Percentiles rank a stretch among this genome's conserved stretches.
Evolutionary conservation across 2,329 filamentous ascomycete species (phyloP).

Genomic region (Zalaria obscura): DNA sequence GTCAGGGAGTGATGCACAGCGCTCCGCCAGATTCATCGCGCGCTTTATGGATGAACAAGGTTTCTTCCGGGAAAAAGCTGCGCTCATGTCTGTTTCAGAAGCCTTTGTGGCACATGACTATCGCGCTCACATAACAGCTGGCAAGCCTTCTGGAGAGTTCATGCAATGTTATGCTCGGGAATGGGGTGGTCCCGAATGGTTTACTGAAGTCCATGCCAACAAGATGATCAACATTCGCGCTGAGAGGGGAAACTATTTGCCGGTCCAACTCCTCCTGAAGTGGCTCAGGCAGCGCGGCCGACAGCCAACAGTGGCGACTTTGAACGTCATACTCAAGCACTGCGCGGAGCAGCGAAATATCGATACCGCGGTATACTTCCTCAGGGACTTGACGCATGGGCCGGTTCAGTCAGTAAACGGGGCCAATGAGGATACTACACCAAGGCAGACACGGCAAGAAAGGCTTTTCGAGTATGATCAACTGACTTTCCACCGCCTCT

Average conservation of each 20-base stretch:
- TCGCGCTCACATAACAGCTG: slow-evolving; percentile 5
- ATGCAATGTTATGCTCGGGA: slow-evolving; percentile 8
- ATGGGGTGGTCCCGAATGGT: slow-evolving; percentile 10
- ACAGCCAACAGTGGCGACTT: slow-evolving; percentile 6
- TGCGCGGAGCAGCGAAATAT: slow-evolving; percentile 6
- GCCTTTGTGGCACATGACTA: slow-evolving; percentile 7
- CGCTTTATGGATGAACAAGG: slow-evolving; percentile 11
- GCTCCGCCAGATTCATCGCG: slow-evolving; percentile 4
- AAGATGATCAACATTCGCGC: slow-evolving; percentile 9
- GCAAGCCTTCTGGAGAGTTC: slow-evolving; percentile 7
- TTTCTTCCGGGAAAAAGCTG: slow-evolving; percentile 7
- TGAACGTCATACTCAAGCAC: slow-evolving; percentile 13
- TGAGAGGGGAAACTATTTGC: slow-evolving; percentile 7
- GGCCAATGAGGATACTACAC: not conserved
- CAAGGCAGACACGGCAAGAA: not conserved
- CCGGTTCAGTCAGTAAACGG: too few species aligned
- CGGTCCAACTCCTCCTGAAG: slow-evolving; percentile 10
- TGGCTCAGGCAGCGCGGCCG: slow-evolving; percentile 6
- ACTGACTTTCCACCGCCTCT: slow-evolving; percentile 10
- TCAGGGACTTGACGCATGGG: not conserved
- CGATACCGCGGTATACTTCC: not conserved
- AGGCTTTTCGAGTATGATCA: not conserved
- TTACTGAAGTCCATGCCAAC: slow-evolving; percentile 10
- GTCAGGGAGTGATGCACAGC: slow-evolving; percentile 1
- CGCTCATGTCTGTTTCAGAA: slow-evolving; percentile 1